Percentiles rank a stretch among this genome's conserved stretches.
Evolutionary conservation across 1,284 basidiomycete genomes (phyloP).

Genomic region (Mycosarcoma maydis): DNA sequence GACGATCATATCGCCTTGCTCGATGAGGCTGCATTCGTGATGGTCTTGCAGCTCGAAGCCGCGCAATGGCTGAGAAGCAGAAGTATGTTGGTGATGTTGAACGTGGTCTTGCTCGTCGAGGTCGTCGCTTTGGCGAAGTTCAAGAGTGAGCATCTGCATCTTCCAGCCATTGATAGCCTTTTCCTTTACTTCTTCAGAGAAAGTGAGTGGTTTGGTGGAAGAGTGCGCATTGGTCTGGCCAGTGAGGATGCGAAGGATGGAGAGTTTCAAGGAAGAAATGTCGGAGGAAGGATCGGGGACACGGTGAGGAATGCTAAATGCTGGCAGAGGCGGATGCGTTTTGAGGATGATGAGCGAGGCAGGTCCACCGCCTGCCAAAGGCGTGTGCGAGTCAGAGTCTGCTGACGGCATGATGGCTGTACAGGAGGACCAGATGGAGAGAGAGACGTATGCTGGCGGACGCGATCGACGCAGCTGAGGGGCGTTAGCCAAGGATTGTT

Average conservation of each 20-base stretch:
- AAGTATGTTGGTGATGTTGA: not conserved
- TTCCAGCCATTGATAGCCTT: conserved; percentile 64
- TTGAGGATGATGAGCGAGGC: conserved; percentile 53
- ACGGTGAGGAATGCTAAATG: conserved; percentile 60
- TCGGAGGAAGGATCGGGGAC: conserved; percentile 52
- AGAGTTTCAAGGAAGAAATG: conserved; percentile 56
- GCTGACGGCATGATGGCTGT: conserved; percentile 25
- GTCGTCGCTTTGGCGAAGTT: conserved; percentile 59
- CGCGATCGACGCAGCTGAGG: no score
- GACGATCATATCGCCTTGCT: conserved; percentile 63
- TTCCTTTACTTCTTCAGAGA: conserved; percentile 62
- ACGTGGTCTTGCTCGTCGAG: conserved; percentile 32
- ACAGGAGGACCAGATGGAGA: no score
- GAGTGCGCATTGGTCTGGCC: conserved; percentile 49
- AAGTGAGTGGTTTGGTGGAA: conserved; percentile 48
- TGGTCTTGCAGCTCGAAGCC: conserved; percentile 62
- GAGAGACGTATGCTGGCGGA: no score
- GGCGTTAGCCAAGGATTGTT: no score
- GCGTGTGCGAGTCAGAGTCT: conserved; percentile 21
- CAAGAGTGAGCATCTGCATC: conserved; percentile 61
- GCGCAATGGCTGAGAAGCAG: conserved; percentile 9
- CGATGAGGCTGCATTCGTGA: conserved; percentile 64
- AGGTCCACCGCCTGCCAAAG: conserved; percentile 37
- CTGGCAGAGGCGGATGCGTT: conserved; percentile 56
- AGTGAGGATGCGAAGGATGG: conserved; percentile 60